Percentiles rank a stretch among this genome's conserved stretches.
Evolutionary conservation across 2,329 filamentous ascomycete genomes (phyloP).

Genomic region (Aspergillus felis): DNA sequence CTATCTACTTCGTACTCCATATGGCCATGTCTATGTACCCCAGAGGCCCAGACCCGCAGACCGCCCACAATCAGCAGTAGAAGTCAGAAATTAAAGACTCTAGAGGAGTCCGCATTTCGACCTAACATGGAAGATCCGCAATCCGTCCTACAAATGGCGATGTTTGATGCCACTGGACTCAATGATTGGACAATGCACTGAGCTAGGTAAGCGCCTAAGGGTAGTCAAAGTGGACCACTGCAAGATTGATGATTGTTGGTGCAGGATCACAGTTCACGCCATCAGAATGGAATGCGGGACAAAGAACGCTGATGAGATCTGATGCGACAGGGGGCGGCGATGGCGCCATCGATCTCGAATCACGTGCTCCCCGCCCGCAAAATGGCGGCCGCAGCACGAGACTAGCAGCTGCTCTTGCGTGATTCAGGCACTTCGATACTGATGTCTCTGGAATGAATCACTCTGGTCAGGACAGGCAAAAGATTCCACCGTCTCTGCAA

Average conservation of each 20-base stretch:
- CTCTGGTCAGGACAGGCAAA: background rate
- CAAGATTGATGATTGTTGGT: background rate
- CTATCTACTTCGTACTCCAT: background rate
- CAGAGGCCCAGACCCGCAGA: background rate
- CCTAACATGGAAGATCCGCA: constrained; percentile 12
- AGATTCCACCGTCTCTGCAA: background rate
- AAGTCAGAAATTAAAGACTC: too few species aligned
- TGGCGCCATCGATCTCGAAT: constrained; percentile 16
- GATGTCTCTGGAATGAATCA: background rate
- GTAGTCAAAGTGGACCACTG: background rate
- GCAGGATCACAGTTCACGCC: too few species aligned
- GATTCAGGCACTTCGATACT: constrained; percentile 5
- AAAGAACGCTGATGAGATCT: background rate
- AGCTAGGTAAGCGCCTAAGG: background rate
- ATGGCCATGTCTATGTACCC: background rate
- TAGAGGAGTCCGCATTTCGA: background rate
- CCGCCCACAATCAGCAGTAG: background rate
- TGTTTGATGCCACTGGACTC: constrained; percentile 12
- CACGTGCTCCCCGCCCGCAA: constrained; percentile 15
- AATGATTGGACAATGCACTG: background rate
- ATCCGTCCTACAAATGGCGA: constrained; percentile 9
- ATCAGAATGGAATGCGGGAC: background rate
- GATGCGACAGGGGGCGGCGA: constrained; percentile 11
- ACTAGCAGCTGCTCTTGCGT: constrained; percentile 15
- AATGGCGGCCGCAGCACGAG: constrained; percentile 7